Evolutionary conservation across 164 flowering plant species (phyloP), one percentile per base, ranked within the genome.

Genomic region (Houttuynia cordata): DNA sequence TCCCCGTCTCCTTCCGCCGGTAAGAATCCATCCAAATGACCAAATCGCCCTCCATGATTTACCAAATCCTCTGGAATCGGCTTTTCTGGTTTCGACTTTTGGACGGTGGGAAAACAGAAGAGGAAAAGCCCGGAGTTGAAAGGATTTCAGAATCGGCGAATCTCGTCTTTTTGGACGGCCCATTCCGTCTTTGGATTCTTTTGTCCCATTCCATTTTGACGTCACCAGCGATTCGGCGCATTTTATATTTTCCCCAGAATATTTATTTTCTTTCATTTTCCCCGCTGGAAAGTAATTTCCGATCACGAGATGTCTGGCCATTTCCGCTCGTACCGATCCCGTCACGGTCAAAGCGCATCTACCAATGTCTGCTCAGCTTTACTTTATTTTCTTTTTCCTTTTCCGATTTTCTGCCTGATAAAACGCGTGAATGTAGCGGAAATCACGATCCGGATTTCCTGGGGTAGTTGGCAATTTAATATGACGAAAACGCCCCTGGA

Each of bases 1-100:
- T 80, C 41, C 82, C 85, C 57, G 81, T 81, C 51, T 49, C 73
- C 23, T 80, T 22, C 69, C 75, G 84, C 62, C 65, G 84, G 84
- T 80, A 1, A 22, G 30, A 13, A 20, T 8, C 23, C 55, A 6
- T 52, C 22, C n/a, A 1, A 8, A 20, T 20, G 9, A 30, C 37
- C 4, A 30, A 30, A 30, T 30, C 6, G 37, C 37, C 37, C 37
- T 30, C 37, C 37, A 2, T n/a, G n/a, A n/a, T n/a, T n/a, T n/a
- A n/a, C n/a, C n/a, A n/a, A n/a, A n/a, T n/a, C n/a, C n/a, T n/a
- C n/a, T n/a, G n/a, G n/a, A n/a, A n/a, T n/a, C n/a, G n/a, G n/a
- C 37, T 2, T 30, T 30, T 30, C 37, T 30, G 37, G 4, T 30
- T 30, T 30, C 6, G 2, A 6, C 37, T 30, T 30, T 30, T 30